Percentiles rank a stretch among this genome's conserved stretches.
Conservation (phyloP, 306 rosid genomes). For the Ammopiptanthus mongolicus region DNA sequence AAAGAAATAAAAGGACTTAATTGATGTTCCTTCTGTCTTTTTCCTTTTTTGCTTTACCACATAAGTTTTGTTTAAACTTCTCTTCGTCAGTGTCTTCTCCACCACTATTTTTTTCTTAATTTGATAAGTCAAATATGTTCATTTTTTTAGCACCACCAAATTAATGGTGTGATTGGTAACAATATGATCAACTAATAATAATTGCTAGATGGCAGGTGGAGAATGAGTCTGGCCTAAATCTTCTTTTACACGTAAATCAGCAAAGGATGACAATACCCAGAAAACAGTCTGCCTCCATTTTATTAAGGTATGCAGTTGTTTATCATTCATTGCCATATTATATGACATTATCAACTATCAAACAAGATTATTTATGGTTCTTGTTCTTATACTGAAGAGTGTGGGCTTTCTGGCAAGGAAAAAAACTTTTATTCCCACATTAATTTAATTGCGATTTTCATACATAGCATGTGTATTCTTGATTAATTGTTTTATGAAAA, state of each 20-base stretch:
- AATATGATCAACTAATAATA: conserved; percentile 18
- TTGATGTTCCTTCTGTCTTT: conserved; percentile 10
- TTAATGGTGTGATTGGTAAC: conserved; percentile 3
- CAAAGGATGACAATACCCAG: conserved; percentile 58
- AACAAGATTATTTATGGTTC: not conserved
- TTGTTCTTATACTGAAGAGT: not conserved
- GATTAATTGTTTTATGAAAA: not conserved
- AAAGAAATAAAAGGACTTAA: conserved; percentile 4
- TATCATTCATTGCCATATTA: conserved; percentile 7
- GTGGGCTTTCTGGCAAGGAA: not conserved
- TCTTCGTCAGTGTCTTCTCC: not conserved
- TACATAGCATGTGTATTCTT: not conserved
- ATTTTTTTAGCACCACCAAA: not conserved
- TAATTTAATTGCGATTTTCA: conserved; percentile 14
- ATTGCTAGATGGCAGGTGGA: conserved; percentile 61
- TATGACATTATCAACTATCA: not conserved
- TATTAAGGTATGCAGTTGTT: conserved; percentile 54
- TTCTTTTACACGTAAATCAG: conserved; percentile 61
- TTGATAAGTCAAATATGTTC: not conserved
- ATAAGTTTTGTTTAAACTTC: not conserved
- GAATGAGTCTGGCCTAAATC: conserved; percentile 65
- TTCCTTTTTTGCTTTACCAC: conserved; percentile 10
- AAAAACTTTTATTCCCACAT: not conserved
- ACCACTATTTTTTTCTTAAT: not conserved
- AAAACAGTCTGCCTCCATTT: conserved; percentile 61